These are phyloP conservation scores for Heterobasidion irregulare DNA, from an alignment of 1,284 basidiomycete genomes.

Conservation along the genomic window DNA sequence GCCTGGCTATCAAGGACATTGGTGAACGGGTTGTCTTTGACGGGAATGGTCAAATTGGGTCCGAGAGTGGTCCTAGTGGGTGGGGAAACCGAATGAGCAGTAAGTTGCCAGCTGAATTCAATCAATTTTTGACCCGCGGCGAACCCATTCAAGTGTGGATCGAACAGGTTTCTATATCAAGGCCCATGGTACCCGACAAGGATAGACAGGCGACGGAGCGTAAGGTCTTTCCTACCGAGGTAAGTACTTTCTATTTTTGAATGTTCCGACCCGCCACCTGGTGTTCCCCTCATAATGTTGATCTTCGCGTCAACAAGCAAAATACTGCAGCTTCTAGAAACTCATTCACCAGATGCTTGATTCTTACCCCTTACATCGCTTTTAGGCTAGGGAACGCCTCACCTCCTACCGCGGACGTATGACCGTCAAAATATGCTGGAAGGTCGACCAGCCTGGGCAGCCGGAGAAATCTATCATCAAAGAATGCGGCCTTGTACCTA, in stretches of 20 bases:
- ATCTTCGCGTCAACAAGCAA: too few species aligned
- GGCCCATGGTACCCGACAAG: constrained; percentile 85
- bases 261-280: not conserved
- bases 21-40: constrained; percentile 91
- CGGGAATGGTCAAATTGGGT: constrained; percentile 47
- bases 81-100: constrained; percentile 80
- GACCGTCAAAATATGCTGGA: constrained; percentile 88
- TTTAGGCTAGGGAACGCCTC: constrained; percentile 84
- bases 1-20: constrained; percentile 78
- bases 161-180: constrained; percentile 76
- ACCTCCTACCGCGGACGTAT: constrained; percentile 90
- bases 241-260: constrained; percentile 24
- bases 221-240: constrained; percentile 86
- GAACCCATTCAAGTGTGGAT: constrained; percentile 72
- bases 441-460: constrained; percentile 58
- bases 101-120: constrained; percentile 30
- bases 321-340: too few species aligned
- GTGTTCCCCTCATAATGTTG: not conserved
- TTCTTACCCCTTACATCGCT: not conserved
- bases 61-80: constrained; percentile 45
- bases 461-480: constrained; percentile 54
- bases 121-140: constrained; percentile 9
- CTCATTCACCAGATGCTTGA: not conserved
- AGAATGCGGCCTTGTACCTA: constrained; percentile 89
- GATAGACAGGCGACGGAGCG: constrained; percentile 72